phyloP scores from a whole-genome alignment of 2,329 filamentous ascomycete species.

The Parastagonospora nodorum region DNA sequence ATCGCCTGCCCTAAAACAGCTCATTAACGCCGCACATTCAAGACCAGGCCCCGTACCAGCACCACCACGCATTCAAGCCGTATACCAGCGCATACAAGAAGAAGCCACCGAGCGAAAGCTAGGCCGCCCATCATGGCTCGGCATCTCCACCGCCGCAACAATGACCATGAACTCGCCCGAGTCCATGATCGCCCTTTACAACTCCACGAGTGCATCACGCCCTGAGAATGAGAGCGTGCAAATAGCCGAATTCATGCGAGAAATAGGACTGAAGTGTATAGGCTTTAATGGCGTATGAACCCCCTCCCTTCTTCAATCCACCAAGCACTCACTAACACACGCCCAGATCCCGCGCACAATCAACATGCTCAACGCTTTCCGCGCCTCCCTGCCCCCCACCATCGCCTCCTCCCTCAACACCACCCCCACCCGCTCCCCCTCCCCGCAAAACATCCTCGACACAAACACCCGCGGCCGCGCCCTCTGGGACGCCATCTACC shows the following conservation, averaged over 20 bases:
- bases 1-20: conserved; percentile 40
- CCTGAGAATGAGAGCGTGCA: conserved; percentile 48
- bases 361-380: conserved; percentile 78
- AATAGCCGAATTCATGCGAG: conserved; percentile 73
- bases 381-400: conserved; percentile 62
- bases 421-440: conserved; percentile 57
- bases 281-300: conserved; percentile 69
- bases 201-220: conserved; percentile 38
- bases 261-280: conserved; percentile 77
- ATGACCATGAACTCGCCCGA: conserved; percentile 87
- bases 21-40: conserved; percentile 42
- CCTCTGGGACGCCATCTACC: conserved; percentile 79
- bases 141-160: conserved; percentile 68
- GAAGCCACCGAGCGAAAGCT: conserved; percentile 38
- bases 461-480: conserved; percentile 64
- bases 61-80: conserved; percentile 34
- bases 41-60: conserved; percentile 43
- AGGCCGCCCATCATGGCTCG: conserved; percentile 44
- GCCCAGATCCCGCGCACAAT: conserved; percentile 79
- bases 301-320: too few species aligned
- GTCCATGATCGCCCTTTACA: conserved; percentile 68
- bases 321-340: conserved; percentile 50
- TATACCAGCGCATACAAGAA: conserved; percentile 39
- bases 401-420: conserved; percentile 62
- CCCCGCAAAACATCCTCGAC: conserved; percentile 56